Evolutionary conservation across 768 basidiomycete genomes (phyloP).

Genomic region (Boletellus ananiceps): DNA sequence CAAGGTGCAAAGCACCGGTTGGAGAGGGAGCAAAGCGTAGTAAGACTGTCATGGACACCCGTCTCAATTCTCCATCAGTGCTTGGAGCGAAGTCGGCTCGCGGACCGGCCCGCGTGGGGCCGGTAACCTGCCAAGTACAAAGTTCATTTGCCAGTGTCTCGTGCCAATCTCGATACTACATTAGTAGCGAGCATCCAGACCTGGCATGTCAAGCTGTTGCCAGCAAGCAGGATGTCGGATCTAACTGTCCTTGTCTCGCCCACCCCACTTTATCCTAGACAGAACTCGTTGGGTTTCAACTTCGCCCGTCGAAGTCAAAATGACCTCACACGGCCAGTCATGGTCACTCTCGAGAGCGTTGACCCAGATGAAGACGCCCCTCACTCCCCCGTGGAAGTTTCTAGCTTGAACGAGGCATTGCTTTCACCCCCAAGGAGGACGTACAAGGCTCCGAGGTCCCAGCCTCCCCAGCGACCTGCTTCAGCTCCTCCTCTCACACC

Average conservation of each 20-base stretch:
- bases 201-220: too few relatives aligned
- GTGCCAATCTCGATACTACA: too few relatives aligned
- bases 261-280: slow-evolving; percentile 24
- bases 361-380: slow-evolving; percentile 22
- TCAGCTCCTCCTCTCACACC: slow-evolving; percentile 23
- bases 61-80: too few relatives aligned
- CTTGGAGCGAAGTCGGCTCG: too few relatives aligned
- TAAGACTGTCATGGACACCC: slow-evolving; percentile 45
- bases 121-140: too few relatives aligned
- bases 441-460: slow-evolving; percentile 18
- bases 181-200: too few relatives aligned
- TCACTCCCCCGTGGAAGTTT: slow-evolving; percentile 24
- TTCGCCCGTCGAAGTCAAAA: slow-evolving; percentile 28
- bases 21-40: slow-evolving; percentile 97
- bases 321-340: slow-evolving; percentile 27
- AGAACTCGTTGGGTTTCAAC: slow-evolving; percentile 25
- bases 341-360: slow-evolving; percentile 29
- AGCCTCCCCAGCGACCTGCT: slow-evolving; percentile 12
- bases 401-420: slow-evolving; percentile 13
- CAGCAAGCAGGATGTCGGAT: slow-evolving; percentile 23
- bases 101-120: too few relatives aligned
- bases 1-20: slow-evolving; percentile 90
- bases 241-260: slow-evolving; percentile 32
- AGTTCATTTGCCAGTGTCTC: too few relatives aligned
- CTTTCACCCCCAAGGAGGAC: slow-evolving; percentile 29